Base-by-base conservation (phyloP, 1,139 yeast species). In the Arxiozyma heterogenica region DNA sequence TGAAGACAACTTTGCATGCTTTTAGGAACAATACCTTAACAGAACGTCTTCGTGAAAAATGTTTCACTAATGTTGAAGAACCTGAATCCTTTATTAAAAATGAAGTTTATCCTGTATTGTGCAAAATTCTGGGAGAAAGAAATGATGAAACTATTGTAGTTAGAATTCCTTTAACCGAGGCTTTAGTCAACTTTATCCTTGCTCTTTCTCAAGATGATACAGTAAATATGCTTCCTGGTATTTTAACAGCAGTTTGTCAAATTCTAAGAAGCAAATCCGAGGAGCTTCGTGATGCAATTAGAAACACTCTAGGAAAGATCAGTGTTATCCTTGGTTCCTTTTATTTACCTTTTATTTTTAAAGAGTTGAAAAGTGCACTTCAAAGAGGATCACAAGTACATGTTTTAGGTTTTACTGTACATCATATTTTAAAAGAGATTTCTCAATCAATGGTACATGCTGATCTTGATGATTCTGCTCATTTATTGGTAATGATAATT, bases 311-410 rank as follows among this genome's bases (percentile, higher is more conserved):
- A 53, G 83, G 90, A 30, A 79, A 79, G 60, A 82, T 90, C 55
- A 75, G 87, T 1, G 62, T 70, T 1, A 74, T 79, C 34, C 74
- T 93, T 46, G 98, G 98, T 0, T 77, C 96, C 0, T 71, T 72
- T 45, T 91, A 90, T 67, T 74, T 93, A 55, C 77, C 78, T 55
- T 89, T 89, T 64, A 80, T 93, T 55, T 71, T 93, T 41, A 80
- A 80, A 57, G 98, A 93, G 66, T 76, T 94, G 64, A 83, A 80
- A 59, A 72, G 85, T 23, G 94, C 98, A 0, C 75, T 93, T 54
- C 78, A 86, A 9, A 79, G 95, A 64, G 98, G 98, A 46, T 88
- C 96, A 9, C 98, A 94, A 67, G 80, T 90, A 54, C 99, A 94
- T 71, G 91, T 94, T 55, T 79, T 94, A 64, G 90, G 97, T 65